Conservation (phyloP, 257 asterid species). For the Penstemon barbatus region DNA sequence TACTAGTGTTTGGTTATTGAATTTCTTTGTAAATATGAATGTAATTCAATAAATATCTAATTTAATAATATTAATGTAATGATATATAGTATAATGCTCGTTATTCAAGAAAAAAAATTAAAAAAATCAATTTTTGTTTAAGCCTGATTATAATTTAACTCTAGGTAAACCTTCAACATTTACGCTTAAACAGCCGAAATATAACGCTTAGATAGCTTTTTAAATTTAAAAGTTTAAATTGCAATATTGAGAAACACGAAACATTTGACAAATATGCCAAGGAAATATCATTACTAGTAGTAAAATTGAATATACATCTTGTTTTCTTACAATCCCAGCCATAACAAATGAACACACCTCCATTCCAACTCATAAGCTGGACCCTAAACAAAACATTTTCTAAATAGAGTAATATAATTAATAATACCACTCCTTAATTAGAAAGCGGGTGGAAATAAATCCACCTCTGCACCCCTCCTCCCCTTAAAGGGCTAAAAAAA, state of each 20-base stretch:
- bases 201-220: too few species aligned
- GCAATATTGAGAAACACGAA: background rate
- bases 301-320: slow-evolving; percentile 34
- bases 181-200: too few species aligned
- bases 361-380: slow-evolving; percentile 22
- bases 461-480: slow-evolving; percentile 50
- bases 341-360: slow-evolving; percentile 14
- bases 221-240: background rate
- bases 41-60: too few species aligned
- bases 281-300: slow-evolving; percentile 35
- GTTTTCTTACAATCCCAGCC: slow-evolving; percentile 28
- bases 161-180: too few species aligned
- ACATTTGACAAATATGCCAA: slow-evolving; percentile 19
- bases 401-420: slow-evolving; percentile 11
- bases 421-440: slow-evolving; percentile 25
- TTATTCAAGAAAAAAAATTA: too few species aligned
- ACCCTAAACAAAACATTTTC: background rate
- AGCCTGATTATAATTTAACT: too few species aligned
- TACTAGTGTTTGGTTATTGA: too few species aligned
- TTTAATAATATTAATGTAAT: too few species aligned
- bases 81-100: too few species aligned
- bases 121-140: too few species aligned
- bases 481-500: slow-evolving; percentile 6
- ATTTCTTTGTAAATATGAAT: too few species aligned
- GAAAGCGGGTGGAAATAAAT: slow-evolving; percentile 52